Evolutionary conservation across 2,329 filamentous ascomycete species (phyloP).

Genomic region (Penicillium sclerotigenum): DNA sequence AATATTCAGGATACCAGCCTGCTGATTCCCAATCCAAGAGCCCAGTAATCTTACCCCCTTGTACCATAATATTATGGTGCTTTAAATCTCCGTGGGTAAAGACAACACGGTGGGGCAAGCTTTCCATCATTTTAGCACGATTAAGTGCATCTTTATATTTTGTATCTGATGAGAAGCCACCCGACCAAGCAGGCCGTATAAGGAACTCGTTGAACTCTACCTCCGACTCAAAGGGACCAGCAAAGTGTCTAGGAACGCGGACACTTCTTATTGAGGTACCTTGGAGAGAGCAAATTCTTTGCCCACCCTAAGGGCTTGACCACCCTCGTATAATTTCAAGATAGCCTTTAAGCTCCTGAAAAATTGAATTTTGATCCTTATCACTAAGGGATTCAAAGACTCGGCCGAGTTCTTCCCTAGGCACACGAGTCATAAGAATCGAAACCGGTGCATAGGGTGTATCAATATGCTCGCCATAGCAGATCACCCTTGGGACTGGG

Average conservation of each 20-base stretch:
- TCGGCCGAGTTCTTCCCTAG: constrained; percentile 33
- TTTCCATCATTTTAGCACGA: constrained; percentile 18
- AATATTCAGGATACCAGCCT: constrained; percentile 5
- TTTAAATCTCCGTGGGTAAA: constrained; percentile 24
- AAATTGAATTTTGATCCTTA: constrained; percentile 27
- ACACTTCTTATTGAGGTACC: constrained; percentile 30
- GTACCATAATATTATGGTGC: constrained; percentile 17
- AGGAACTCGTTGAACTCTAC: constrained; percentile 31
- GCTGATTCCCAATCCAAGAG: constrained; percentile 24
- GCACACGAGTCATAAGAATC: constrained; percentile 41
- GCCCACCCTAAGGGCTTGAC: constrained; percentile 24
- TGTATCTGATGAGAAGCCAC: constrained; percentile 21
- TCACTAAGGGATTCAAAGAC: constrained; percentile 29
- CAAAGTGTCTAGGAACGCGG: constrained; percentile 26
- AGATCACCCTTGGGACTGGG: constrained; percentile 33
- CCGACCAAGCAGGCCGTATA: constrained; percentile 21
- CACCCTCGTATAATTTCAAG: constrained; percentile 33
- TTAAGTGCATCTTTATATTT: constrained; percentile 24
- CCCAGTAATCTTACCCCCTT: constrained; percentile 15
- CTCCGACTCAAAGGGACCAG: constrained; percentile 29
- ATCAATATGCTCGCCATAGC: constrained; percentile 35
- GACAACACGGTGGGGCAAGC: constrained; percentile 23
- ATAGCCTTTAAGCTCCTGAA: constrained; percentile 32
- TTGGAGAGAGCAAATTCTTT: constrained; percentile 30
- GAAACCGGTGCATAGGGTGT: constrained; percentile 32